These are phyloP conservation scores for Coemansia sp. DNA, from an alignment of 192 early-diverging fungal species.

Conservation along the genomic window DNA sequence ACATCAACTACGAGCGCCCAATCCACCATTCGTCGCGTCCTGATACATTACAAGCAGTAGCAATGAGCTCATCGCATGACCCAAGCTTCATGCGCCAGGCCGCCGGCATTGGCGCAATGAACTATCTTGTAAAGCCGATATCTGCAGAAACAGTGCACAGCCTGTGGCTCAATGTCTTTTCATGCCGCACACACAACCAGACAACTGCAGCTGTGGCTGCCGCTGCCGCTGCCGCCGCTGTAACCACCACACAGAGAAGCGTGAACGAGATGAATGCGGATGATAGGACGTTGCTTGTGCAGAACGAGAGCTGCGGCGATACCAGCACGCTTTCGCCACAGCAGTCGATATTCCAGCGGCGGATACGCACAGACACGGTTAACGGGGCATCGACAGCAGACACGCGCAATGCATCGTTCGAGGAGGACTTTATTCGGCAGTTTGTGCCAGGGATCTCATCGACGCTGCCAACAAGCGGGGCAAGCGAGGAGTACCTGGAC, in stretches of 20 bases:
- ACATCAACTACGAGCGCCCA: conserved; percentile 2
- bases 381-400: conserved; percentile 44
- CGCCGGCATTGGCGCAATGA: conserved; percentile 51
- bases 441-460: conserved; percentile 49
- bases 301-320: conserved; percentile 12
- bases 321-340: conserved; percentile 26
- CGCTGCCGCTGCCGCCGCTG: background rate
- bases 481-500: conserved; percentile 8
- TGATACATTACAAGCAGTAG: conserved; percentile 22
- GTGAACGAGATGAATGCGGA: too few relatives aligned
- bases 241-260: too few relatives aligned
- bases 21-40: background rate
- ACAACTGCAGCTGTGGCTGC: conserved; percentile 8
- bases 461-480: conserved; percentile 25
- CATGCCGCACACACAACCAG: conserved; percentile 40
- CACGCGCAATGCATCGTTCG: conserved; percentile 46
- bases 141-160: conserved; percentile 53
- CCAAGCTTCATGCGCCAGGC: conserved; percentile 54
- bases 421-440: conserved; percentile 56
- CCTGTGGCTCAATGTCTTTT: conserved; percentile 56
- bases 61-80: conserved; percentile 53
- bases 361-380: conserved; percentile 46
- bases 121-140: conserved; percentile 57
- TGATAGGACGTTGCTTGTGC: background rate
- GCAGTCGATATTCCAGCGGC: conserved; percentile 44